A percentile compares a stretch with the other conserved stretches of the same genome.
These are phyloP conservation scores for Pinus taeda DNA, from an alignment of 75 land plant species.

Conservation along the genomic window DNA sequence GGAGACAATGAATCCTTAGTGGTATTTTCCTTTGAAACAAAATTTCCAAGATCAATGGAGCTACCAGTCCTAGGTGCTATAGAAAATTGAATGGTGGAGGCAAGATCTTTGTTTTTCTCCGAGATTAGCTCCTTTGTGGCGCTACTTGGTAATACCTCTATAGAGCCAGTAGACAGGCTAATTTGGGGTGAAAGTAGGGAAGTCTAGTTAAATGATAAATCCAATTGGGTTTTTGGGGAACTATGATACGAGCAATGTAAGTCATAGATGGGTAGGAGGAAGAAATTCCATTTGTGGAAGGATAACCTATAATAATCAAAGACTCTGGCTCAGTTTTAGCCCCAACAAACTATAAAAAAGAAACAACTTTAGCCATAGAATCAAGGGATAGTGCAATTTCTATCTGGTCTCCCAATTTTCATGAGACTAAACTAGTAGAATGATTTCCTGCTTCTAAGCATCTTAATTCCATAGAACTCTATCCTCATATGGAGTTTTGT, in stretches of 20 bases:
- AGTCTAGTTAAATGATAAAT: neutral
- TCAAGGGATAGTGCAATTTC: neutral
- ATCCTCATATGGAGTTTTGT: neutral
- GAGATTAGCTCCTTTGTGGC: neutral
- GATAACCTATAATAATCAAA: neutral
- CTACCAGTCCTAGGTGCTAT: neutral
- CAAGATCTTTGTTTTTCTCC: neutral
- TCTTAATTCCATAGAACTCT: conserved; percentile 2
- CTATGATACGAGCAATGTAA: neutral
- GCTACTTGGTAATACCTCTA: neutral
- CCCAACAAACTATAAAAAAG: neutral
- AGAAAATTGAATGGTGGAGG: neutral
- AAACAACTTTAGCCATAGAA: neutral
- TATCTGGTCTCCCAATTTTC: neutral
- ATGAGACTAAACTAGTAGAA: neutral
- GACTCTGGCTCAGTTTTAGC: conserved; percentile 8
- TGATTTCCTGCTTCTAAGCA: neutral
- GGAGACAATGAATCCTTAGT: conserved; percentile 5
- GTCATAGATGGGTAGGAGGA: conserved; percentile 4
- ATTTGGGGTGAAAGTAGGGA: neutral
- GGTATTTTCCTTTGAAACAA: conserved; percentile 1
- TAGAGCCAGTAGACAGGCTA: neutral
- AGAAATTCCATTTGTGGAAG: neutral
- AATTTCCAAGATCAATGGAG: conserved; percentile 1
- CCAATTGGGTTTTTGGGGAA: conserved; percentile 5